A percentile compares a stretch with the other conserved stretches of the same genome.
These are phyloP conservation scores for Xylariaceae sp. DNA, from an alignment of 2,329 filamentous ascomycete genomes.

Conservation along the genomic window DNA sequence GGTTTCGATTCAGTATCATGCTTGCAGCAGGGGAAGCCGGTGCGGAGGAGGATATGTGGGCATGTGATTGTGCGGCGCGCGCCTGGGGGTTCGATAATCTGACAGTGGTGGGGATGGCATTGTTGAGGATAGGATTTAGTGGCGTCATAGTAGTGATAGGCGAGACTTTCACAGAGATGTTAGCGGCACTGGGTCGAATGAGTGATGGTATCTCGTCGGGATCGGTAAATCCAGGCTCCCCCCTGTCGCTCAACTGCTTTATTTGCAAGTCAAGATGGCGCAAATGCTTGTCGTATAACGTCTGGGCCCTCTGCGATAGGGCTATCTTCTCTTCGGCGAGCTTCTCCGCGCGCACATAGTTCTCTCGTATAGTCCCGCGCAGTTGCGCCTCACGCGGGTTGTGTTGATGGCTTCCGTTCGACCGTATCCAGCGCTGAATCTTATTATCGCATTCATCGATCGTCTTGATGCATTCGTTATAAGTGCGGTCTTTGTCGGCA, in stretches of 20 bases:
- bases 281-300: constrained; percentile 58
- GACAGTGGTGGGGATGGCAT: constrained; percentile 41
- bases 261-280: constrained; percentile 60
- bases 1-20: constrained; percentile 55
- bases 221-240: constrained; percentile 58
- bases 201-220: constrained; percentile 61
- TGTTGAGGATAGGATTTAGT: constrained; percentile 37
- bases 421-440: constrained; percentile 77
- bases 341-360: constrained; percentile 64
- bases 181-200: constrained; percentile 54
- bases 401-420: constrained; percentile 66
- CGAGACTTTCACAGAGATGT: constrained; percentile 39
- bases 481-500: constrained; percentile 70
- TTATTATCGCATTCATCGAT: constrained; percentile 69
- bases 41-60: constrained; percentile 51
- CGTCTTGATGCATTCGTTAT: constrained; percentile 62
- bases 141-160: constrained; percentile 35
- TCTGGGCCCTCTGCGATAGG: constrained; percentile 60
- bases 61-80: constrained; percentile 47
- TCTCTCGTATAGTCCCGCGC: constrained; percentile 61
- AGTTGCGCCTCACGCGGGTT: constrained; percentile 73
- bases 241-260: constrained; percentile 57
- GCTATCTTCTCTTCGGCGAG: constrained; percentile 72
- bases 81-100: constrained; percentile 45
- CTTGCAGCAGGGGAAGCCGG: constrained; percentile 58